phyloP scores from a whole-genome alignment of 352 stramenopile species.

The Globisporangium perplexum region DNA sequence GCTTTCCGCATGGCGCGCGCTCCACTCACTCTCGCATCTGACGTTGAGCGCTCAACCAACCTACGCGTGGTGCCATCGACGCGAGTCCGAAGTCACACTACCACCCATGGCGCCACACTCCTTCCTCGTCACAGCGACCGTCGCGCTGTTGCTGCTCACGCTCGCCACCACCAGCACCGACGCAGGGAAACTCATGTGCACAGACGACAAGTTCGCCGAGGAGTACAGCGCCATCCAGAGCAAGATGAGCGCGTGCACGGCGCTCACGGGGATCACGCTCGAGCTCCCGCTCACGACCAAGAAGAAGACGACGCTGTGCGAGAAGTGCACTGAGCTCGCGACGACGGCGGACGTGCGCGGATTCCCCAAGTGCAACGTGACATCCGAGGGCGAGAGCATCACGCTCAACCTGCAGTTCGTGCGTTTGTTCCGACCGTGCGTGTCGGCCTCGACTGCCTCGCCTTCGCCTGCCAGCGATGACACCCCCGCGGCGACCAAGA shows the following conservation, averaged over 20 bases:
- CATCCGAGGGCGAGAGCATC: background rate
- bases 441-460: background rate
- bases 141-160: background rate
- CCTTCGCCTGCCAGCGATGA: background rate
- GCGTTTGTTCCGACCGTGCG: background rate
- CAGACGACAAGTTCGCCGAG: background rate
- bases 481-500: background rate
- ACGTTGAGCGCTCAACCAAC: no score
- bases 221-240: background rate
- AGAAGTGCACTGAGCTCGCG: background rate
- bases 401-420: background rate
- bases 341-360: background rate
- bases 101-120: no score
- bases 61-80: no score
- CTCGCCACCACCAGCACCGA: background rate
- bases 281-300: background rate
- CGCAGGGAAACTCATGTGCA: background rate
- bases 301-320: conserved; percentile 1
- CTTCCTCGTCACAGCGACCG: no score
- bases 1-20: no score
- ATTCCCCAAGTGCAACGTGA: conserved; percentile 1
- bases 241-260: background rate
- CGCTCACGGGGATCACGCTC: background rate
- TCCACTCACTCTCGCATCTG: no score
- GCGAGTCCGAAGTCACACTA: no score